Percentiles rank a stretch among this genome's conserved stretches.
Conservation (phyloP, 2,329 filamentous ascomycete species). For the Fusarium siculi region DNA sequence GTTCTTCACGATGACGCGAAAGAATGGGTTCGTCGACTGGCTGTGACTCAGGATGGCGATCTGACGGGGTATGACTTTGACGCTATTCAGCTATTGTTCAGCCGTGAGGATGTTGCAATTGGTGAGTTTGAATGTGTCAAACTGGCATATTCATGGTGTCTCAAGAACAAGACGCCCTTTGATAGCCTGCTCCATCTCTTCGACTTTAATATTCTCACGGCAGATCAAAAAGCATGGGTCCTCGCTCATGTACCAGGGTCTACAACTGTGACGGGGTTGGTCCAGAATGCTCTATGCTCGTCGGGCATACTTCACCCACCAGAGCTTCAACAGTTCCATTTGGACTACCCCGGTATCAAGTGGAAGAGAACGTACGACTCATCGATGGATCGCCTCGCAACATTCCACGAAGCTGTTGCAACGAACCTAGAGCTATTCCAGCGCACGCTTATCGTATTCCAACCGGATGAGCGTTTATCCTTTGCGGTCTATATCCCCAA, state of each 20-base stretch:
- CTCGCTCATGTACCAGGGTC: neutral
- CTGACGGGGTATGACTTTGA: neutral
- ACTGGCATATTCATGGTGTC: neutral
- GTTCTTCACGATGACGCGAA: neutral
- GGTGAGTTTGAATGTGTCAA: neutral
- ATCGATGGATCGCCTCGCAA: neutral
- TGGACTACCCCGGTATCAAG: fast-evolving
- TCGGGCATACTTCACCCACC: neutral
- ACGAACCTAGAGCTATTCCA: neutral
- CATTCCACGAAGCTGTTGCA: neutral
- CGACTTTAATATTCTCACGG: neutral
- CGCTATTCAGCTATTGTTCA: neutral
- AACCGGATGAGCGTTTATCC: neutral
- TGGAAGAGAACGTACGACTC: slow-evolving; percentile 5
- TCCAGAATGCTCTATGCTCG: neutral
- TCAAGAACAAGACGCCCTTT: neutral
- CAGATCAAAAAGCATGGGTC: neutral
- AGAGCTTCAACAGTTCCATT: neutral
- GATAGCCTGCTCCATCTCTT: neutral
- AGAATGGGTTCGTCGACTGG: neutral
- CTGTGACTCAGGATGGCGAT: fast-evolving
- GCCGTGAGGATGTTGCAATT: neutral
- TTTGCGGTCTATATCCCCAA: neutral
- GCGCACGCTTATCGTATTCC: neutral
- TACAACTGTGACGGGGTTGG: fast-evolving